Base-by-base conservation (phyloP, 768 basidiomycete genomes). In the Serendipita indica region DNA sequence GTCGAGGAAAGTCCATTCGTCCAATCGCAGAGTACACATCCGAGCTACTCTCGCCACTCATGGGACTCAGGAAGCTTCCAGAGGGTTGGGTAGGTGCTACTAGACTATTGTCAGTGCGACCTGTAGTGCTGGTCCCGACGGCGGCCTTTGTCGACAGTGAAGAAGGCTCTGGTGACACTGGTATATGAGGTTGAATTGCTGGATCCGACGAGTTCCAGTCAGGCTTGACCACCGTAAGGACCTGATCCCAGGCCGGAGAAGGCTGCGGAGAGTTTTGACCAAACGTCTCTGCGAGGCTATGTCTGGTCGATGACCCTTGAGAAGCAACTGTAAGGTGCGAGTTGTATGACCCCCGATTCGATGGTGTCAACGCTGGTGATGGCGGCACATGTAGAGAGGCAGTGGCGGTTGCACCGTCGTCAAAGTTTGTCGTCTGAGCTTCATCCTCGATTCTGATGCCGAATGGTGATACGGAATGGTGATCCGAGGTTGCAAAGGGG, bases 11-110 rank as follows among this genome's bases (percentile, higher is more conserved):
- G 30, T 28, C 32, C 49, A 54, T 54, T 4, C 49, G 49, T 28
- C 49, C 25, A 30, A 54, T 54, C 4, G 49, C 49, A 54, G 49
- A 54, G 25, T 54, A 54, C 16, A 54, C 49, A 33, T 54, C 49
- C 32, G 49, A 54, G 32, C 22, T 33, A 54, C 49, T 54, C 4
- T 54, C 49, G 7, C 49, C 49, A 28, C 49, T 54, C 22, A 54
- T 4, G 22, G 49, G 49, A 33, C 16, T 54, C 22, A 54, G 10
- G 10, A 22, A 12, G 20, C 22, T 13, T 27, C 10, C 7, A 33
- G 49, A 33, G 4, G 25, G 12, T 10, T 10, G 16, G 3, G 49
- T 18, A 54, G 49, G 49, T 16, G 30, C 49, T 7, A 10, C 32
- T n/a, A 54, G 10, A 33, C 49, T 28, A 54, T 28, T 20, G 14